A percentile compares a stretch with the other conserved stretches of the same genome.
Evolutionary conservation across 179 eudicot species (phyloP).

Genomic region (Vitellaria paradoxa): DNA sequence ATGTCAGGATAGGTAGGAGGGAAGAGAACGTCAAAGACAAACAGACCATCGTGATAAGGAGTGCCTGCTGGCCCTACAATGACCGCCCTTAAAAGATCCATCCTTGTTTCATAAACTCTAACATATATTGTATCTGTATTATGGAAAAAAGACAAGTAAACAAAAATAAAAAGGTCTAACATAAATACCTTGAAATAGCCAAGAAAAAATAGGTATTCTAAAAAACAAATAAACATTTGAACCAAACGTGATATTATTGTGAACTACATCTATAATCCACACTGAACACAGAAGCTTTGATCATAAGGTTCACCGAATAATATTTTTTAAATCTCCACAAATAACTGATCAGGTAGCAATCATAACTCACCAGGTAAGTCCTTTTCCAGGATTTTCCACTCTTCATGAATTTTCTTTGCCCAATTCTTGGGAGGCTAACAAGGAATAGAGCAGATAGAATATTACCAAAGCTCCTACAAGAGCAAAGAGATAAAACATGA

Average conservation of each 20-base stretch:
- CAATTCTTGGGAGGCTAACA: conserved; percentile 51
- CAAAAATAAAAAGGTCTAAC: neutral
- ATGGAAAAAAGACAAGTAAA: conserved; percentile 9
- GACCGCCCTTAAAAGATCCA: conserved; percentile 74
- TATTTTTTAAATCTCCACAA: neutral
- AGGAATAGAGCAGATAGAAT: conserved; percentile 12
- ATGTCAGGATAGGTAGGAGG: conserved; percentile 56
- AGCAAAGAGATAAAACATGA: neutral
- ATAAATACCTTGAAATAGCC: neutral
- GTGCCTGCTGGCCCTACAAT: conserved; percentile 78
- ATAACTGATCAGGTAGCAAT: neutral
- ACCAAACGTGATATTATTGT: neutral
- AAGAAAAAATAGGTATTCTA: neutral
- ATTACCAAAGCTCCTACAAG: neutral
- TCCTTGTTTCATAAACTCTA: conserved; percentile 64
- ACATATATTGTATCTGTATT: conserved; percentile 63
- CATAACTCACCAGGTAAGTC: conserved; percentile 60
- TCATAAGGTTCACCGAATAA: neutral
- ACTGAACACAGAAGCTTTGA: neutral
- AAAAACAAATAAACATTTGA: neutral
- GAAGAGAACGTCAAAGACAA: conserved; percentile 60
- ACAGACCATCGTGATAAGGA: conserved; percentile 86
- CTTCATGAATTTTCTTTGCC: conserved; percentile 67
- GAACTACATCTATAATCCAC: neutral
- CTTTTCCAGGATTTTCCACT: conserved; percentile 68